Evolutionary conservation across 2,329 filamentous ascomycete species (phyloP), one percentile per base, ranked within the genome.

Genomic region (Nemania bipapillata): DNA sequence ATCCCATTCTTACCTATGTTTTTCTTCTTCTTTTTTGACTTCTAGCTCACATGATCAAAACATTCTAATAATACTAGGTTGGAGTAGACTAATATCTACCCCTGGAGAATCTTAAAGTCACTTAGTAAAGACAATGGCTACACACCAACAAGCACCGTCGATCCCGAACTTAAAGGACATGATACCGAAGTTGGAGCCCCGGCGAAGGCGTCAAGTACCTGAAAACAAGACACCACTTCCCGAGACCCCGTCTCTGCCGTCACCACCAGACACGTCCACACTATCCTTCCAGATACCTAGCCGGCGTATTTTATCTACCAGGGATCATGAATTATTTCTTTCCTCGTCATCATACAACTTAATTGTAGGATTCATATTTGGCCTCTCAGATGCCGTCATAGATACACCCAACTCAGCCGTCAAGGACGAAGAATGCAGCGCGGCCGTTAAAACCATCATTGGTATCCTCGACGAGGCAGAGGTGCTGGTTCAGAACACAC

Each of bases 361-460:
- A 47, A 86, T 99, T 50, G 83, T 92, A 66, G 89, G 92, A 22
- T 99, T 97, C 81, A 86, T 97, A 70, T 97, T 97, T 80, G 87
- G 88, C 9, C 88, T 99, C 24, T 90, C 94, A 52, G 94, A 97
- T 75, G 89, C 92, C 3, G 92, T 97, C 52, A 83, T 89, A 57
- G 90, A 92, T 76, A 88, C 85, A 30, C 88, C 91, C 6, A 86
- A 91, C 70, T 91, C 91, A 2, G 83, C 90, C 5, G 81, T 89
- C 66, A 84, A 85, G 28, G 82, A 86, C n/a, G 73, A 74, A 37
- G 83, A 87, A 50, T 80, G 89, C n/a, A 89, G 90, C 71, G 82
- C 85, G 17, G 80, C 85, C 3, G 83, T 96, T 62, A 83, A 83
- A 66, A 85, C 86, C 15, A 87, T 98, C 35, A 79, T 96, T 45